Base-by-base conservation (phyloP, 2,329 filamentous ascomycete genomes). In the Diaporthe sp. region DNA sequence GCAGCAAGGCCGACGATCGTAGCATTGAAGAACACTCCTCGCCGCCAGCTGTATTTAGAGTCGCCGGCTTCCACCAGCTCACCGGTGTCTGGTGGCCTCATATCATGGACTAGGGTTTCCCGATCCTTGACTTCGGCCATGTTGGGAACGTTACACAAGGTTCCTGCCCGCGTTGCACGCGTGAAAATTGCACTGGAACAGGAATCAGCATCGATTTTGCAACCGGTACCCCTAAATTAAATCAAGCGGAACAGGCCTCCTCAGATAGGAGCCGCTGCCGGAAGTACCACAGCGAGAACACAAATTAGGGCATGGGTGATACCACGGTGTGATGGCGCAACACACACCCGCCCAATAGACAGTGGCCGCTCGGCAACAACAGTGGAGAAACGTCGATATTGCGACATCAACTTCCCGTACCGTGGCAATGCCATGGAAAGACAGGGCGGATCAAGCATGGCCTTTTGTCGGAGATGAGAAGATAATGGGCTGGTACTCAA, bases 11-110 rank as follows among this genome's bases (percentile, higher is more conserved):
- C 79, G 7, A 79, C 79, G 13, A 81, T 74, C 3, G 79, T 80
- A 6, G 79, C 79, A 39, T 81, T 79, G 73, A 81, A 81, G 72
- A 82, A 81, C 19, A 81, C 79, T 31, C 80, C 79, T 17, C 79
- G 76, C 51, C 73, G 79, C 81, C 80, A 82, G 13, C 59, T 70
- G 37, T 79, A 79, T 8, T 12, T 25, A n/a, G 65, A 69, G 2
- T 58, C 61, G 5, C 13, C n/a, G 22, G 37, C 13, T 39, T 51
- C 57, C 22, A 28, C 57, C 22, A 28, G 17, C 22, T 13, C 62
- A 19, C 3, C 62, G 42, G 67, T n/a, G 8, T 46, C 25, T 13
- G n/a, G 25, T 2, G 46, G 19, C 3, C 19, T 9, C 28, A 22
- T 4, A 5, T 55, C 72, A 9, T 57, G 49, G 17, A 67, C 37